phyloP scores from a whole-genome alignment of 2,329 filamentous ascomycete genomes.

The Calonectria honghensis region DNA sequence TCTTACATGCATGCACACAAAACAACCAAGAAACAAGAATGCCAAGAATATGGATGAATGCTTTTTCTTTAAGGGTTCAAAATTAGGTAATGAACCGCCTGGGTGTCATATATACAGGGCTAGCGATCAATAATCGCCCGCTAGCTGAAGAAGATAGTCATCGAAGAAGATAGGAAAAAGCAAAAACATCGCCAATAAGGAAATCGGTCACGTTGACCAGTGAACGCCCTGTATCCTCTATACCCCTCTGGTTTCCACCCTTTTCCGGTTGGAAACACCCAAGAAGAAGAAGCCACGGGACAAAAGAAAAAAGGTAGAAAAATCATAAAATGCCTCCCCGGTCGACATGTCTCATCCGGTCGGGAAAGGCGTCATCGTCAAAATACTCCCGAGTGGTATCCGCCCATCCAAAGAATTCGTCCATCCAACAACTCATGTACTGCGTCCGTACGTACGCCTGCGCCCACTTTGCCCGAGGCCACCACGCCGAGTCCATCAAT shows the following conservation, averaged over 20 bases:
- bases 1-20: neutral
- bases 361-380: conserved; percentile 41
- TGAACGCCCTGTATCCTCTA: conserved; percentile 15
- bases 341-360: conserved; percentile 36
- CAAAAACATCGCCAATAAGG: conserved; percentile 33
- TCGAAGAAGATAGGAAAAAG: conserved; percentile 36
- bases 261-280: conserved; percentile 26
- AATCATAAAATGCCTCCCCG: conserved; percentile 36
- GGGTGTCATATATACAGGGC: conserved; percentile 51
- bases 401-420: conserved; percentile 47
- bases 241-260: conserved; percentile 22
- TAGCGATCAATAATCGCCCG: conserved; percentile 44
- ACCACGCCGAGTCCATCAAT: conserved; percentile 52
- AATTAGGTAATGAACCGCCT: conserved; percentile 41
- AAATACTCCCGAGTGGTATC: conserved; percentile 47
- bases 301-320: conserved; percentile 44
- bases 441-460: conserved; percentile 50
- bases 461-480: conserved; percentile 43
- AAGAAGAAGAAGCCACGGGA: conserved; percentile 43
- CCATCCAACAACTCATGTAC: conserved; percentile 46
- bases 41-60: conserved; percentile 1
- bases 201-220: conserved; percentile 33
- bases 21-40: neutral
- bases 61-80: conserved; percentile 26
- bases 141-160: conserved; percentile 50